phyloP scores from a whole-genome alignment of 2,329 filamentous ascomycete genomes.

The Fusarium scirpi region DNA sequence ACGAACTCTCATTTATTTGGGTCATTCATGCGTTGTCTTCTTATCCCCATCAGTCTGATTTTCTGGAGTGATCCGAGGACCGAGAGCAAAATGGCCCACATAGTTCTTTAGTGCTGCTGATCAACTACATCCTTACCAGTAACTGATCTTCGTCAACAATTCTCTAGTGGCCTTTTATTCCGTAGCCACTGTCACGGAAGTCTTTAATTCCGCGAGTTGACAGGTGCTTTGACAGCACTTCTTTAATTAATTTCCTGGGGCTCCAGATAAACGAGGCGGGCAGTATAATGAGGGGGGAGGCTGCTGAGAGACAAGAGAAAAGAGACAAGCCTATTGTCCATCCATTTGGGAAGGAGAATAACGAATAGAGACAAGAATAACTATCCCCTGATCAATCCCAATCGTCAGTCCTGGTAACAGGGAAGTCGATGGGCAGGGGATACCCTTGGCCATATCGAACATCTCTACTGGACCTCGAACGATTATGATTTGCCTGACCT shows the following conservation, averaged over 20 bases:
- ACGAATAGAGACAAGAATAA: too few relatives aligned
- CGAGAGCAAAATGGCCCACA: neutral
- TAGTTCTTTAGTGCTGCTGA: neutral
- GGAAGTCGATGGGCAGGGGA: neutral
- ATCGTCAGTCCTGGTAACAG: neutral
- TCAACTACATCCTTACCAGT: neutral
- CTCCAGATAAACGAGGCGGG: neutral
- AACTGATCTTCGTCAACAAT: conserved; percentile 8
- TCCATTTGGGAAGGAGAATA: neutral
- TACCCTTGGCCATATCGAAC: neutral
- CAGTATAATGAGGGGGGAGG: neutral
- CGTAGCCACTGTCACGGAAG: neutral
- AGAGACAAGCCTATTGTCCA: neutral
- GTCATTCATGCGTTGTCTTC: neutral
- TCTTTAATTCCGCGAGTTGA: neutral
- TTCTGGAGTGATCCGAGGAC: neutral
- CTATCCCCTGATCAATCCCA: neutral
- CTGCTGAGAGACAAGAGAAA: neutral
- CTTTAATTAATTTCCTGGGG: neutral
- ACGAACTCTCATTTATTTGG: neutral
- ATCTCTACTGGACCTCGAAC: neutral
- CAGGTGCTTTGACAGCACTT: neutral
- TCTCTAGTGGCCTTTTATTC: neutral
- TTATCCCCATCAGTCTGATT: neutral
- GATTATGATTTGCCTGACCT: neutral